Conservation (phyloP, 352 stramenopile genomes). For the Phytophthora ramorum region DNA sequence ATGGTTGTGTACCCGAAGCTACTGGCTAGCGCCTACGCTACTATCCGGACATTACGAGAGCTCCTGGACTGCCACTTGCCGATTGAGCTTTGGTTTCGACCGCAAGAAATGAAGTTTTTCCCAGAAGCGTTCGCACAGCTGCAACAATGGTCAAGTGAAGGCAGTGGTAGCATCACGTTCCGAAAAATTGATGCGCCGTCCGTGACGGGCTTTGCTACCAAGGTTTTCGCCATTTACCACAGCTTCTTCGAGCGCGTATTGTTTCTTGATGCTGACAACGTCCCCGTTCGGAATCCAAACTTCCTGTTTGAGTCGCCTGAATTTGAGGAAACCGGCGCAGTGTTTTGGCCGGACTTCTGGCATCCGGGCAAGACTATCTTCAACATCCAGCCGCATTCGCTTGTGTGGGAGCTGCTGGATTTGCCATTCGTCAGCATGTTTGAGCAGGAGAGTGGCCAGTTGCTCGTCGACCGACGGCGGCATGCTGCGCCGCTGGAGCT, state of each 20-base stretch:
- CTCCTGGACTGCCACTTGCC: constrained; percentile 45
- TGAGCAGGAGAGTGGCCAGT: constrained; percentile 69
- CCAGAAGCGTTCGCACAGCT: constrained; percentile 27
- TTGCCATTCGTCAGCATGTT: constrained; percentile 62
- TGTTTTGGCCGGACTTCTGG: constrained; percentile 83
- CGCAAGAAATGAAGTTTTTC: constrained; percentile 39
- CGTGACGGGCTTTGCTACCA: constrained; percentile 53
- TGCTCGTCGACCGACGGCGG: constrained; percentile 50
- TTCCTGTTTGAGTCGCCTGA: constrained; percentile 53
- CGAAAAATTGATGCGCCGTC: constrained; percentile 31
- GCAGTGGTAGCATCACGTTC: constrained; percentile 34
- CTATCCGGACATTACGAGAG: constrained; percentile 38
- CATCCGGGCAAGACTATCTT: constrained; percentile 64
- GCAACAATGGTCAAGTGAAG: constrained; percentile 28
- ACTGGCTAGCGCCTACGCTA: constrained; percentile 46
- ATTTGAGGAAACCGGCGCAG: constrained; percentile 44
- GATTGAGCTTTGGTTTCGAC: constrained; percentile 59
- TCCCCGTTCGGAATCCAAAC: constrained; percentile 49
- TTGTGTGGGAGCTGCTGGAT: constrained; percentile 62
- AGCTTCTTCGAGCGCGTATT: constrained; percentile 52
- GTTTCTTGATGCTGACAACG: constrained; percentile 68
- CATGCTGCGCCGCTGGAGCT: constrained; percentile 36
- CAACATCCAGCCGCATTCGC: constrained; percentile 59
- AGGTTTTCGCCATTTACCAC: constrained; percentile 57
- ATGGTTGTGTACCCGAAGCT: constrained; percentile 64